Percentiles rank a stretch among this genome's conserved stretches.
Conservation (phyloP, 495 filamentous ascomycete genomes). For the Penicillium turbatum region DNA sequence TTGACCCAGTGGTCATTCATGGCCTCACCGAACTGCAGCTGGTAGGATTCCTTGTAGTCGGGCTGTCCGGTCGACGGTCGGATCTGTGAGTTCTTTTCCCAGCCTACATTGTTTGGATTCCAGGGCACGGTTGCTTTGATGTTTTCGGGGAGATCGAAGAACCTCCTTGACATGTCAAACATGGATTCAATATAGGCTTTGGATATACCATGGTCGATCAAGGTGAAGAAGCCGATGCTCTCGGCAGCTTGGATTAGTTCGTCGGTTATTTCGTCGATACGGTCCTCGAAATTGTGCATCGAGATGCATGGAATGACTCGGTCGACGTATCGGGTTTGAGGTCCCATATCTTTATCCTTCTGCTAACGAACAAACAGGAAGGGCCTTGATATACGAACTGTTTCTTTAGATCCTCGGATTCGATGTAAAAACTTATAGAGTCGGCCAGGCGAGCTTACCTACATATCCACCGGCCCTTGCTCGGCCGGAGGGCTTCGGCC, state of each 20-base stretch:
- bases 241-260: constrained; percentile 55
- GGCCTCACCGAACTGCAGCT: constrained; percentile 55
- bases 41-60: constrained; percentile 61
- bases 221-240: constrained; percentile 59
- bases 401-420: neutral
- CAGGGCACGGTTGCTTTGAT: constrained; percentile 53
- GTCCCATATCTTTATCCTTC: constrained; percentile 5
- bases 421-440: neutral
- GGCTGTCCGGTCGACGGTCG: constrained; percentile 56
- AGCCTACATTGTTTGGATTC: constrained; percentile 55
- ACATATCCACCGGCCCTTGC: neutral
- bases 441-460: neutral
- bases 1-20: constrained; percentile 51
- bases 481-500: neutral
- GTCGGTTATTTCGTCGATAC: constrained; percentile 51
- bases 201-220: constrained; percentile 54
- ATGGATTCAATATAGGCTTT: constrained; percentile 47
- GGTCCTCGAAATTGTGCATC: constrained; percentile 48
- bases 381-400: neutral
- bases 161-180: constrained; percentile 47
- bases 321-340: constrained; percentile 40
- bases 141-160: constrained; percentile 53
- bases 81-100: constrained; percentile 59
- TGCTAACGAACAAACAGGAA: neutral
- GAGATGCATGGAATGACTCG: constrained; percentile 57